Base-by-base conservation (phyloP, 2,329 filamentous ascomycete genomes). In the Stachybotrys echinatus region DNA sequence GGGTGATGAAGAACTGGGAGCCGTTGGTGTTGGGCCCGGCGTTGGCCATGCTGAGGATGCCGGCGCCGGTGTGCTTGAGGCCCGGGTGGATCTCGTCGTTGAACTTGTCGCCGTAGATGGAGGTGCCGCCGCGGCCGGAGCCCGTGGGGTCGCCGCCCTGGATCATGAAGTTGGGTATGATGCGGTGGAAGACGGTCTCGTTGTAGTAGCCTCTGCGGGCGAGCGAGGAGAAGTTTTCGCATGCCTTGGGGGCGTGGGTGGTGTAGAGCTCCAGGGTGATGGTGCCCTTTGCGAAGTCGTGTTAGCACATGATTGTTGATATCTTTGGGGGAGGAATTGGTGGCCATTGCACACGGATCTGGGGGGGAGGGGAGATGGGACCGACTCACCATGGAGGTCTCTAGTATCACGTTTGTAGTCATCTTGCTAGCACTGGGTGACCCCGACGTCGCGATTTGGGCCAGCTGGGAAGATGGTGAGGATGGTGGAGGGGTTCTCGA, bases 21-120 rank as follows among this genome's bases (percentile, higher is more conserved):
- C 92, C 92, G 68, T 97, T 97, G 34, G 92, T 95, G 68, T 97
- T 84, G 8, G 89, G 89, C 0, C 94, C 94, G 17, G 85, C 84
- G 71, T 99, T 99, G 52, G 94, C 94, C 94, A 99, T 99, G 71
- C 85, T 91, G 60, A 99, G 74, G n/a, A 97, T 78, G 1, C 92
- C 92, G 4, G 92, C 92, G 37, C 92, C 92, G 0, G 91, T 95
- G 73, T 99, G 94, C 65, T 92, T 94, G 49, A 99, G 74, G 5
- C 75, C 74, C 2, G 83, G 71, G 44, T 80, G 74, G 60, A 97
- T 92, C 76, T 99, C 94, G 72, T 99, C 94, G 53, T 87, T 89
- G 67, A 97, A 97, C 65, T 89, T 92, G 47, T 91, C 88, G 62
- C 92, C 94, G 70, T 90, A 97, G 73, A 96, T 95, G 54, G 86